A percentile compares a stretch with the other conserved stretches of the same genome.
Evolutionary conservation across 116 monocot genomes (phyloP).

Genomic region (Iris pallida): DNA sequence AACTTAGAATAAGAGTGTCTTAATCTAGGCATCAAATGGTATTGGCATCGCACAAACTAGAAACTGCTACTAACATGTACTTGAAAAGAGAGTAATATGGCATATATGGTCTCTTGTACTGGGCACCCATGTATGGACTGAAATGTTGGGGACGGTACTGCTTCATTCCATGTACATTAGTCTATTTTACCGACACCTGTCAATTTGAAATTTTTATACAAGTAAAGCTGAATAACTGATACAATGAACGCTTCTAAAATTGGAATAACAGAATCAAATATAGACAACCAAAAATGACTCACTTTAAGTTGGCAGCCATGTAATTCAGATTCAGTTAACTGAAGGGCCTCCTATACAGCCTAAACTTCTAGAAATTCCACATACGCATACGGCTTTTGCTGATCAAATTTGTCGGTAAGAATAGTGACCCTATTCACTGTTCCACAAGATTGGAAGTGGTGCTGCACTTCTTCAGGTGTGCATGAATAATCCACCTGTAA

Average conservation of each 20-base stretch:
- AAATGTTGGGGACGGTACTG: slow-evolving; percentile 34
- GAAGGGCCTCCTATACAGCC: slow-evolving; percentile 73
- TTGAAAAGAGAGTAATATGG: slow-evolving; percentile 59
- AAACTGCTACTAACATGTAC: slow-evolving; percentile 35
- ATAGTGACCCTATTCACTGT: slow-evolving; percentile 93
- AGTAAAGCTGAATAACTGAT: not conserved
- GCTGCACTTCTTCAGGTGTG: slow-evolving; percentile 92
- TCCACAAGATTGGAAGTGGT: slow-evolving; percentile 86
- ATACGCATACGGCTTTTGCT: slow-evolving; percentile 82
- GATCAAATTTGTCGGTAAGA: slow-evolving; percentile 75
- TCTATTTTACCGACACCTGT: slow-evolving; percentile 52
- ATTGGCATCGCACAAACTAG: too few relatives aligned
- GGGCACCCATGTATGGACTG: slow-evolving; percentile 39
- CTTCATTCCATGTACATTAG: slow-evolving; percentile 66
- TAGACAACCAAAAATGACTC: not conserved
- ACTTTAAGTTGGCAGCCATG: slow-evolving; percentile 86
- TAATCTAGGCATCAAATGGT: not conserved
- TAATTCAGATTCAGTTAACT: slow-evolving; percentile 67
- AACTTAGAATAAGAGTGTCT: not conserved
- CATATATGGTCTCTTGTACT: slow-evolving; percentile 38
- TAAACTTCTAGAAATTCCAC: slow-evolving; percentile 80
- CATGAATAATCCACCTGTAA: slow-evolving; percentile 68
- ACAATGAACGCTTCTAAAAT: not conserved
- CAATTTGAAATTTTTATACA: not conserved
- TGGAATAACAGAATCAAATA: too few relatives aligned